Base-by-base conservation (phyloP, 1,139 yeast genomes). In the Hemisphaericaspora xylanilytica region DNA sequence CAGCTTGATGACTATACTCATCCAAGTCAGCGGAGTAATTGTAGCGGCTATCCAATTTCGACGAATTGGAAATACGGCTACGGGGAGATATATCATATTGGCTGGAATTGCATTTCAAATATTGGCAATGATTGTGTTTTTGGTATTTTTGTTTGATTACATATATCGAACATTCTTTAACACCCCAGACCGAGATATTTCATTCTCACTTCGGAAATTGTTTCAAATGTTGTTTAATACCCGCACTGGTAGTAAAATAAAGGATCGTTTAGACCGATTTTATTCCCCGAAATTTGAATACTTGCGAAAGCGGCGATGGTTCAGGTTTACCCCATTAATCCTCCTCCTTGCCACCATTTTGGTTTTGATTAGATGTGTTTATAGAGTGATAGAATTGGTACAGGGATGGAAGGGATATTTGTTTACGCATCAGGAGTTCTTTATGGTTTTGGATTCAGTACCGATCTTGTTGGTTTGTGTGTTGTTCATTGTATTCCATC, bases 81-180 rank as follows among this genome's bases (percentile, higher is more conserved):
- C 45, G 2, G 73, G 73, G 5, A 64, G 70, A 1, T 47, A 59
- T 40, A 48, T 63, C 9, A 67, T 68, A 73, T 54, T 67, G 32
- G 65, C 61, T 1, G 73, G 73, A 14, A 64, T 67, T 22, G 65
- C 56, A 6, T 63, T 65, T 43, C 73, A 68, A 51, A 69, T 65
- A 10, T 37, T 57, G 2, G 59, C 70, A 12, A 67, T 67, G 72
- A 41, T 67, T 4, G 45, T 65, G 3, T 67, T 66, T 41, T 36
- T 65, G 5, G 20, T 37, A 16, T 51, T 66, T 15, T 49, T 62
- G 44, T 48, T 56, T 34, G 61, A 59, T 36, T 65, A 65, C 42
- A 47, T 63, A 26, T 34, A 47, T 46, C 46, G 61, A 27, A 43
- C 55, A 6, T 57, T 47, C 41, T 65, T 65, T 49, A 43, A n/a